phyloP scores from a whole-genome alignment of 495 filamentous ascomycete genomes.

The Poronia punctata region DNA sequence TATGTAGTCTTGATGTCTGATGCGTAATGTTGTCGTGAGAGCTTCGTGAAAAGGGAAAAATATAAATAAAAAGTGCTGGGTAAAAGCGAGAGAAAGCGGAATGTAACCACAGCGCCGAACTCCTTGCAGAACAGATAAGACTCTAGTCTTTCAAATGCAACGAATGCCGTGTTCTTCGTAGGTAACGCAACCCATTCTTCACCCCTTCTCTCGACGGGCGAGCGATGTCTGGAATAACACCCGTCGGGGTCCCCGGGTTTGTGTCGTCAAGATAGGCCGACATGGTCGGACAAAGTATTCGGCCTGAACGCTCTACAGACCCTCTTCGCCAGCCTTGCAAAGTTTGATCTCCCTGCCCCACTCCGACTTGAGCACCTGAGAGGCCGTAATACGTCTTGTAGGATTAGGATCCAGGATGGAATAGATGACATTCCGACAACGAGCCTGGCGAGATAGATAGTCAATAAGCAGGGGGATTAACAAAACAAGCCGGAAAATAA shows the following conservation, averaged over 20 bases:
- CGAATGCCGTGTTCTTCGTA: not conserved
- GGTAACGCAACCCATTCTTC: not conserved
- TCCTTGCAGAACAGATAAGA: conserved; percentile 9
- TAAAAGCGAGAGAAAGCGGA: conserved; percentile 2
- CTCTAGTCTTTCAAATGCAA: conserved; percentile 10
- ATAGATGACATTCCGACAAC: conserved; percentile 97
- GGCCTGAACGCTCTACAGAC: conserved; percentile 40
- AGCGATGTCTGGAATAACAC: too few species aligned
- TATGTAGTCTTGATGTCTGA: conserved; percentile 15
- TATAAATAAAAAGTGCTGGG: not conserved
- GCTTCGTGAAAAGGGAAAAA: conserved; percentile 3
- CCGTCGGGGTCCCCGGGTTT: too few species aligned
- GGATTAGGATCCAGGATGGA: conserved; percentile 97
- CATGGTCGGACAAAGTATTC: too few species aligned
- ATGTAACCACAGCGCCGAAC: conserved; percentile 7
- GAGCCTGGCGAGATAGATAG: too few species aligned
- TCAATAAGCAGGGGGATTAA: too few species aligned
- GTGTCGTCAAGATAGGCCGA: too few species aligned
- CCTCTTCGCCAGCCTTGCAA: conserved; percentile 93
- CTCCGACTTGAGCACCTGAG: conserved; percentile 94
- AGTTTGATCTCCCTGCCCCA: conserved; percentile 96
- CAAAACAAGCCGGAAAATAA: too few species aligned
- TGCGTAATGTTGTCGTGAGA: conserved; percentile 9
- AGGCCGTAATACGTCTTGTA: conserved; percentile 83
- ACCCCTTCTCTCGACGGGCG: too few species aligned